phyloP scores from a whole-genome alignment of 345 rosid species.

The Lagerstroemia speciosa region DNA sequence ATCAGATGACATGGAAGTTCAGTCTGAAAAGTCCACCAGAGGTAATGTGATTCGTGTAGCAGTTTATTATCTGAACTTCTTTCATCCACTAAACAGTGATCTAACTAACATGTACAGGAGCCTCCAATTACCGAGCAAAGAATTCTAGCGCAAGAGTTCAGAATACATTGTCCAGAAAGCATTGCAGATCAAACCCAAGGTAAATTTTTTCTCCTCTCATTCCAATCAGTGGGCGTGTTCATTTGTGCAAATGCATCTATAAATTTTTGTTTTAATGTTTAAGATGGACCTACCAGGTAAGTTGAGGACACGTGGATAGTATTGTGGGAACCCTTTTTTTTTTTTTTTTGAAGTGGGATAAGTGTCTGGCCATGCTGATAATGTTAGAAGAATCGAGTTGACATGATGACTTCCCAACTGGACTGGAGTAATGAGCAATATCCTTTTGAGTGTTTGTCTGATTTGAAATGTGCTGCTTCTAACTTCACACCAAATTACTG shows the following conservation, averaged over 20 bases:
- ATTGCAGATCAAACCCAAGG: conserved; percentile 24
- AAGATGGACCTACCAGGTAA: not conserved
- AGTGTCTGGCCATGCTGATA: too few species aligned
- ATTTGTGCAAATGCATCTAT: not conserved
- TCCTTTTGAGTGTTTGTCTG: not conserved
- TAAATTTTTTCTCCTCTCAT: not conserved
- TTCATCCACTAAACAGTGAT: not conserved
- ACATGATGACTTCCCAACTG: too few species aligned
- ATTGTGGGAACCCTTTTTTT: not conserved
- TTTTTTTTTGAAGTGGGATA: too few species aligned
- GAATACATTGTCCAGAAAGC: conserved; percentile 20
- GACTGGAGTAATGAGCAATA: too few species aligned
- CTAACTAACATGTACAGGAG: not conserved
- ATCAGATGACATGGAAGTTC: conserved; percentile 26
- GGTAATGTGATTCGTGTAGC: conserved; percentile 19
- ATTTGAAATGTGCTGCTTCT: not conserved
- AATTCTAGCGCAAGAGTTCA: conserved; percentile 11
- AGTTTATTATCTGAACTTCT: not conserved
- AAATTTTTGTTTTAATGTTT: not conserved
- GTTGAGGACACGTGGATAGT: not conserved
- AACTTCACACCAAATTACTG: not conserved
- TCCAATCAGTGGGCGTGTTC: not conserved
- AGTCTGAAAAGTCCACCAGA: conserved; percentile 21
- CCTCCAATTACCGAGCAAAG: conserved; percentile 10
- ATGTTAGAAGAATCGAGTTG: too few species aligned